Conservation (phyloP, 768 basidiomycete genomes). For the Tylopilus sp. region DNA sequence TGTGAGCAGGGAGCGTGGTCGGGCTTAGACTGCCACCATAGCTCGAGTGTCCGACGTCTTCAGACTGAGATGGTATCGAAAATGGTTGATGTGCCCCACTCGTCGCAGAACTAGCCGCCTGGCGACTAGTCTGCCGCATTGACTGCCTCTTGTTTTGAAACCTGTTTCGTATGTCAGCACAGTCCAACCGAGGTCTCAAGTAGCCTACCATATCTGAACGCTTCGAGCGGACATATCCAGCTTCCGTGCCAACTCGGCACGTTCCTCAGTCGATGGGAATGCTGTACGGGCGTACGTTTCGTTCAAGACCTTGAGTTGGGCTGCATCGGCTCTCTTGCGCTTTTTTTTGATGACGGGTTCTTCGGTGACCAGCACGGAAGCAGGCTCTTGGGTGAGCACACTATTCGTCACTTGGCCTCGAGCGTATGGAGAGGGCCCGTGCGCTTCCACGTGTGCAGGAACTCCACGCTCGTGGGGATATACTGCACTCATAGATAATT, state of each 20-base stretch:
- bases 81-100: constrained; percentile 49
- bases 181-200: constrained; percentile 10
- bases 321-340: constrained; percentile 79
- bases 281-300: constrained; percentile 78
- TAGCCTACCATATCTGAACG: constrained; percentile 78
- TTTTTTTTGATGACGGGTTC: constrained; percentile 84
- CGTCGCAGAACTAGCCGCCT: constrained; percentile 46
- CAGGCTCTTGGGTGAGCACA: constrained; percentile 33
- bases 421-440: constrained; percentile 50
- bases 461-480: constrained; percentile 34
- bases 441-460: constrained; percentile 38
- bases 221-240: constrained; percentile 82
- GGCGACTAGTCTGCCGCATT: constrained; percentile 74
- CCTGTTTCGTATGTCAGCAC: constrained; percentile 43
- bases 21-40: constrained; percentile 36
- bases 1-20: constrained; percentile 26
- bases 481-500: constrained; percentile 24
- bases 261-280: constrained; percentile 85
- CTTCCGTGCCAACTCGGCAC: constrained; percentile 68
- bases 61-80: constrained; percentile 36
- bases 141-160: constrained; percentile 87
- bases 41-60: constrained; percentile 32
- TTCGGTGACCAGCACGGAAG: constrained; percentile 40
- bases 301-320: constrained; percentile 76
- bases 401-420: constrained; percentile 35